These are phyloP conservation scores for Fusarium duplospermum DNA, from an alignment of 2,329 filamentous ascomycete genomes.

Conservation along the genomic window DNA sequence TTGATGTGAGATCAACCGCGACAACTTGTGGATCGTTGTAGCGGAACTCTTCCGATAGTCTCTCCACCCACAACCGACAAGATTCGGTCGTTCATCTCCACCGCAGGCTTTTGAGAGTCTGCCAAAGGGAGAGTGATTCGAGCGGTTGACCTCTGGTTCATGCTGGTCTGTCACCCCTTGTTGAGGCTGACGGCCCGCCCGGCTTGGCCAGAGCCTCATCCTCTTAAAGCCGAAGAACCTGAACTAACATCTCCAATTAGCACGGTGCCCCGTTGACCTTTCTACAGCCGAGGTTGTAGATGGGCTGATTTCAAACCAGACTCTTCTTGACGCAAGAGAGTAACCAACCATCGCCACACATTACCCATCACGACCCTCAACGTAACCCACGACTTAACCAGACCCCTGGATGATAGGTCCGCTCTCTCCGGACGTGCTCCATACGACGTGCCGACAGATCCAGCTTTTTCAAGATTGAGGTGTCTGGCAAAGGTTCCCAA, in stretches of 20 bases:
- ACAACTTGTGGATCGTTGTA: constrained; percentile 1
- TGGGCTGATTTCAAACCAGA: constrained; percentile 17
- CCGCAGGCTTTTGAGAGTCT: neutral
- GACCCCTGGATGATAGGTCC: constrained; percentile 19
- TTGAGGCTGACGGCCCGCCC: constrained; percentile 31
- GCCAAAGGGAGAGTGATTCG: neutral
- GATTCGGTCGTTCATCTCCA: constrained; percentile 24
- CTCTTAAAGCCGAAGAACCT: neutral
- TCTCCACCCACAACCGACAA: constrained; percentile 29
- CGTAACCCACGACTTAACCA: constrained; percentile 23
- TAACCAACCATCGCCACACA: constrained; percentile 21
- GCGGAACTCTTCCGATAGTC: constrained; percentile 28
- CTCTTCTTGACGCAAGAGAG: constrained; percentile 13
- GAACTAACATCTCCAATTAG: neutral
- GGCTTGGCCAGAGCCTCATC: constrained; percentile 29
- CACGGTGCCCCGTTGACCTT: neutral
- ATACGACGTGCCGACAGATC: constrained; percentile 38
- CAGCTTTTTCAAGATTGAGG: constrained; percentile 17
- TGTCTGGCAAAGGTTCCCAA: constrained; percentile 21
- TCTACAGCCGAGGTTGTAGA: neutral
- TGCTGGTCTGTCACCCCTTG: neutral
- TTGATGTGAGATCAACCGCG: constrained; percentile 2
- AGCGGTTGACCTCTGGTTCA: constrained; percentile 12
- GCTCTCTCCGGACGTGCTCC: constrained; percentile 14
- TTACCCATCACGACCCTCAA: constrained; percentile 21